phyloP scores from a whole-genome alignment of 2,329 filamentous ascomycete genomes.

The Daldinia sp. region DNA sequence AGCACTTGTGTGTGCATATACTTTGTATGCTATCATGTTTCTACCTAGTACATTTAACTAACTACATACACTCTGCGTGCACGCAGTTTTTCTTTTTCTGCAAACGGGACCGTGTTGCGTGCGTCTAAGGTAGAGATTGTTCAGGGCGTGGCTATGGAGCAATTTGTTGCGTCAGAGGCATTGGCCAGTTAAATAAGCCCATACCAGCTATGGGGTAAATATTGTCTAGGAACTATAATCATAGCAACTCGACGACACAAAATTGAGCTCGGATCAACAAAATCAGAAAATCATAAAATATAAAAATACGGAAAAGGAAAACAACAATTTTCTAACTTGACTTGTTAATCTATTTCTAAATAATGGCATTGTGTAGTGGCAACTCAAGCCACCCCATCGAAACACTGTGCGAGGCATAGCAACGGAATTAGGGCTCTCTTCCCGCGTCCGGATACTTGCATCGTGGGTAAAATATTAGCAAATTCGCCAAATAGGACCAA shows the following conservation, averaged over 20 bases:
- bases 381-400: conserved; percentile 44
- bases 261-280: not conserved
- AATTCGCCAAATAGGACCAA: conserved; percentile 52
- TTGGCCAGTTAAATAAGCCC: conserved; percentile 9
- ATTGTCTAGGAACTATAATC: not conserved
- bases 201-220: not conserved
- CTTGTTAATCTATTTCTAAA: not conserved
- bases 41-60: conserved; percentile 43
- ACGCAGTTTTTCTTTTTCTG: conserved; percentile 45
- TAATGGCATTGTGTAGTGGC: conserved; percentile 44
- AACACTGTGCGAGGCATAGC: conserved; percentile 47
- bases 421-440: conserved; percentile 47
- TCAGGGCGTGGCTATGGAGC: conserved; percentile 44
- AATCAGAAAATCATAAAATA: too few species aligned
- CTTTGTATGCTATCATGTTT: conserved; percentile 36
- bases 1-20: conserved; percentile 35
- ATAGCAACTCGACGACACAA: not conserved
- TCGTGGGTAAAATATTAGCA: conserved; percentile 45
- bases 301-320: not conserved
- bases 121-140: conserved; percentile 32
- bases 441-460: conserved; percentile 50
- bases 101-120: conserved; percentile 49
- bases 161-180: conserved; percentile 41
- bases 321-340: too few species aligned
- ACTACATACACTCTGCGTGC: conserved; percentile 39